These are phyloP conservation scores for Wakefieldia striispora DNA, from an alignment of 768 basidiomycete genomes.

Conservation along the genomic window DNA sequence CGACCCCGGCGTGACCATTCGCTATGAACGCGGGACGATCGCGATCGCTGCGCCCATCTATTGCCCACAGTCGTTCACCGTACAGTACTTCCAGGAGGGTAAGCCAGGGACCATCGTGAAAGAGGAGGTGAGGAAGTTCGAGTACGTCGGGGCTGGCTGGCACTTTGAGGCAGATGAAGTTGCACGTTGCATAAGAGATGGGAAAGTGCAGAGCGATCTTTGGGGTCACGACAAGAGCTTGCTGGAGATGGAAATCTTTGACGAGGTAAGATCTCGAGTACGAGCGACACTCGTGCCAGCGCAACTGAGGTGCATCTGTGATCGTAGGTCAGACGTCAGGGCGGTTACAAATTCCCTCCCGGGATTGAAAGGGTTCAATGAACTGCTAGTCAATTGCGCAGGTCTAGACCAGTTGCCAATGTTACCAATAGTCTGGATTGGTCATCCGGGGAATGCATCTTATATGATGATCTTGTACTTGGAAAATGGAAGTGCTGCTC, in stretches of 20 bases:
- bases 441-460: too few species aligned
- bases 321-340: slow-evolving; percentile 61
- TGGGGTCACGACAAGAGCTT: slow-evolving; percentile 83
- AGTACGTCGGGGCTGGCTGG: slow-evolving; percentile 70
- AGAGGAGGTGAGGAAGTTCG: slow-evolving; percentile 59
- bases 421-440: too few species aligned
- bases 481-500: too few species aligned
- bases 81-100: slow-evolving; percentile 56
- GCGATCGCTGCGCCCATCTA: slow-evolving; percentile 63
- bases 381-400: background rate
- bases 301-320: slow-evolving; percentile 12
- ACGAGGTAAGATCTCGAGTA: slow-evolving; percentile 52
- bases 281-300: background rate
- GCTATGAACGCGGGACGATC: slow-evolving; percentile 74
- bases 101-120: slow-evolving; percentile 39
- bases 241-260: slow-evolving; percentile 81
- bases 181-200: slow-evolving; percentile 70
- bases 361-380: slow-evolving; percentile 53
- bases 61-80: slow-evolving; percentile 61
- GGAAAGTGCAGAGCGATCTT: slow-evolving; percentile 66
- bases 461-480: too few species aligned
- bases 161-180: slow-evolving; percentile 90
- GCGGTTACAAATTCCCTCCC: slow-evolving; percentile 58
- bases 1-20: slow-evolving; percentile 59
- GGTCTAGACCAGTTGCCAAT: too few species aligned